Conservation (phyloP, 2,329 filamentous ascomycete species). For the Aspergillus sp. region DNA sequence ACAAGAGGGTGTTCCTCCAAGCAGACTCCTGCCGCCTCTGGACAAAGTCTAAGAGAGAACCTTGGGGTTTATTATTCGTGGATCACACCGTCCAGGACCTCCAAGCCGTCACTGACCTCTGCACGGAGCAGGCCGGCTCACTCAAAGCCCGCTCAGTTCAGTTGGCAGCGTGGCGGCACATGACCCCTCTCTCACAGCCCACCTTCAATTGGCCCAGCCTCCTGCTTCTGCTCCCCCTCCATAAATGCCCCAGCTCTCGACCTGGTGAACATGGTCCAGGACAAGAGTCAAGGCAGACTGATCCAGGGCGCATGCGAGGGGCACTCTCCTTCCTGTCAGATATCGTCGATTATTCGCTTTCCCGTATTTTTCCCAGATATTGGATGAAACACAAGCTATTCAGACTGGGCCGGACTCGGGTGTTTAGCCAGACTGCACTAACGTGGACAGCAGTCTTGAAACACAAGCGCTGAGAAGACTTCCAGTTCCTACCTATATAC, state of each 20-base stretch:
- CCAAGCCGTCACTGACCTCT: not conserved
- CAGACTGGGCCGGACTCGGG: not conserved
- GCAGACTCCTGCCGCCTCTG: not conserved
- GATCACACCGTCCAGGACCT: not conserved
- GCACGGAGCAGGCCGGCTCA: conserved; percentile 10
- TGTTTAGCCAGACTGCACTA: not conserved
- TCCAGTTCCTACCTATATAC: conserved; percentile 4
- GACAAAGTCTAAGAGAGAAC: not conserved
- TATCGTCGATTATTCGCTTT: not conserved
- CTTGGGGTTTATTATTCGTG: not conserved
- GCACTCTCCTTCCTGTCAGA: not conserved
- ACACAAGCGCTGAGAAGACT: not conserved
- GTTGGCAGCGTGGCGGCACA: conserved; percentile 9
- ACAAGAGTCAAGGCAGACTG: not conserved
- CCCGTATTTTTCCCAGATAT: not conserved
- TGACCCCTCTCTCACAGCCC: conserved; percentile 1
- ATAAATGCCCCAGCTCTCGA: conserved; percentile 5
- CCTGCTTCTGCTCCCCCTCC: conserved; percentile 16
- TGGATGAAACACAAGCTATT: not conserved
- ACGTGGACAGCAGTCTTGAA: conserved; percentile 6
- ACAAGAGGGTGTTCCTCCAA: not conserved
- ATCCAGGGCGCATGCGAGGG: conserved; percentile 6
- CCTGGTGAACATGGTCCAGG: not conserved
- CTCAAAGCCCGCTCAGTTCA: not conserved
- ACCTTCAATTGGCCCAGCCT: conserved; percentile 33